Percentiles rank a stretch among this genome's conserved stretches.
These are phyloP conservation scores for Diplocarpon mali DNA, from an alignment of 2,329 filamentous ascomycete species.

Conservation along the genomic window DNA sequence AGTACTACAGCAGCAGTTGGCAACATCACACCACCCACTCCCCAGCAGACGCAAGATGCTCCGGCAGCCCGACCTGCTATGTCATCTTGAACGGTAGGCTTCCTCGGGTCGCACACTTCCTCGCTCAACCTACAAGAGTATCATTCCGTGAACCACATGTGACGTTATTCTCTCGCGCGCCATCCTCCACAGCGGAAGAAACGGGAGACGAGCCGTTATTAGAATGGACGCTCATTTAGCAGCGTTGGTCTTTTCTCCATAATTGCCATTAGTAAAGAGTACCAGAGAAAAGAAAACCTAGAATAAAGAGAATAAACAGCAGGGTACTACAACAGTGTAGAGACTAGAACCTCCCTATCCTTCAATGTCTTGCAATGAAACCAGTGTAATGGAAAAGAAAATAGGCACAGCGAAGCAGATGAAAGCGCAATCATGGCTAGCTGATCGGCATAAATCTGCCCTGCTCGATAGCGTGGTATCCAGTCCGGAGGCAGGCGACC, in stretches of 20 bases:
- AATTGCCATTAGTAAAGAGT: constrained; percentile 7
- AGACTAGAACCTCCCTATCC: constrained; percentile 6
- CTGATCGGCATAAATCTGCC: constrained; percentile 5
- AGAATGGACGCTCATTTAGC: not conserved
- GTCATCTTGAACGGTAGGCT: not conserved
- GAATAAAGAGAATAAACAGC: constrained; percentile 2
- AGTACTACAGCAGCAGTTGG: not conserved
- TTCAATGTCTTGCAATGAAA: not conserved
- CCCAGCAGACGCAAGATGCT: not conserved
- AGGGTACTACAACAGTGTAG: not conserved
- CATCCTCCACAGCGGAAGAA: constrained; percentile 1
- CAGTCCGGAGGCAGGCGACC: constrained; percentile 7
- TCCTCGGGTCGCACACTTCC: not conserved
- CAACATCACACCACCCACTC: not conserved
- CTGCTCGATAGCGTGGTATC: constrained; percentile 11
- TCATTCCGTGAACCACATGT: constrained; percentile 3
- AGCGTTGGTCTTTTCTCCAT: constrained; percentile 2
- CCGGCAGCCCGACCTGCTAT: not conserved
- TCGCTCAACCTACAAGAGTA: constrained; percentile 1
- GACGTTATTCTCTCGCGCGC: not conserved
- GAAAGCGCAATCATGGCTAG: constrained; percentile 15
- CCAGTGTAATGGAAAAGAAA: constrained; percentile 6
- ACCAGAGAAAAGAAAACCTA: constrained; percentile 3
- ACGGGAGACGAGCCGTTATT: not conserved
- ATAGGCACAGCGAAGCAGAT: constrained; percentile 22